Percentiles rank a stretch among this genome's conserved stretches.
phyloP scores from a whole-genome alignment of 2,329 filamentous ascomycete genomes.

The Rutstroemia sydowiana region DNA sequence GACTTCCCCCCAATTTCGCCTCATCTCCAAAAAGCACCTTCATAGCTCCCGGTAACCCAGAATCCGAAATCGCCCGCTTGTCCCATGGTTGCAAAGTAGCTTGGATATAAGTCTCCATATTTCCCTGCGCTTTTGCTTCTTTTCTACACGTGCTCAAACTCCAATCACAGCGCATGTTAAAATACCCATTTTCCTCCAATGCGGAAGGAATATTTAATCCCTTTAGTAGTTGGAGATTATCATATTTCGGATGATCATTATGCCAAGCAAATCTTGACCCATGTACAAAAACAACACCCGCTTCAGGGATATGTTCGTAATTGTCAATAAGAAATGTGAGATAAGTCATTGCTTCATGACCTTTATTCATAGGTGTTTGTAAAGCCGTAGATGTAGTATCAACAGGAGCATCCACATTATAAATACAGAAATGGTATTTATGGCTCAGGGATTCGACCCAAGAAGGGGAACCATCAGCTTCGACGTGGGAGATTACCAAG shows the following conservation, averaged over 20 bases:
- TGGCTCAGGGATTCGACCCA: constrained; percentile 36
- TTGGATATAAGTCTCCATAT: constrained; percentile 34
- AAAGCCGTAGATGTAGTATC: constrained; percentile 27
- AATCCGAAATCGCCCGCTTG: constrained; percentile 34
- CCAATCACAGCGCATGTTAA: constrained; percentile 45
- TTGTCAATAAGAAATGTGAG: constrained; percentile 42
- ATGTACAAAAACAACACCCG: constrained; percentile 37
- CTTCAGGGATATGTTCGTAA: constrained; percentile 33
- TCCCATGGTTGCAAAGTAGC: constrained; percentile 37
- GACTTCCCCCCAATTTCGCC: constrained; percentile 34
- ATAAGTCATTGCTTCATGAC: constrained; percentile 41
- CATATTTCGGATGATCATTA: constrained; percentile 37
- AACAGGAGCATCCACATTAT: constrained; percentile 33
- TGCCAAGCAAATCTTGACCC: constrained; percentile 39
- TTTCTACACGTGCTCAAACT: constrained; percentile 35
- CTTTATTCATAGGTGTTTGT: constrained; percentile 39
- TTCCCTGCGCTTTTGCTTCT: constrained; percentile 33
- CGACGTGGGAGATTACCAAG: constrained; percentile 36
- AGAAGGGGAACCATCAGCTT: constrained; percentile 34
- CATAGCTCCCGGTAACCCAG: constrained; percentile 31
- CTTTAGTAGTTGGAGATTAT: constrained; percentile 36
- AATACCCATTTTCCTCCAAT: constrained; percentile 35
- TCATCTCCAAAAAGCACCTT: constrained; percentile 31
- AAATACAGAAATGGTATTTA: constrained; percentile 40
- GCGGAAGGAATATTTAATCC: constrained; percentile 34